A percentile compares a stretch with the other conserved stretches of the same genome.
Conservation (phyloP, 371 early-diverging fungal species). For the Lichtheimia hyalospora region DNA sequence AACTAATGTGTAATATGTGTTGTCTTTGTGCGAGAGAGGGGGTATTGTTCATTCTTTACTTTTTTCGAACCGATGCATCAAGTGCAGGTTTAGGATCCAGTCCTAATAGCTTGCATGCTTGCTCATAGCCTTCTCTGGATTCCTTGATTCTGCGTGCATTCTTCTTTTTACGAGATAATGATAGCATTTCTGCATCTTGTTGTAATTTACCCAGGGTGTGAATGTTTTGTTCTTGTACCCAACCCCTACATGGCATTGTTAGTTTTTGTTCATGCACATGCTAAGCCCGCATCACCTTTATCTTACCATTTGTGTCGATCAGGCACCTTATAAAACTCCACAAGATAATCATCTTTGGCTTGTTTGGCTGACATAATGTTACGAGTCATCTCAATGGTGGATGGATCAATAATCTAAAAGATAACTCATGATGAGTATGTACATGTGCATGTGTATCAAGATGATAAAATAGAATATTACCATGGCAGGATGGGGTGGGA, state of each 20-base stretch:
- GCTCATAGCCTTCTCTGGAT: conserved; percentile 30
- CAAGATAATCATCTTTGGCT: conserved; percentile 15
- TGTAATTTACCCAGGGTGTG: conserved; percentile 30
- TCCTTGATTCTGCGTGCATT: conserved; percentile 27
- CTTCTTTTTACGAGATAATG: conserved; percentile 27
- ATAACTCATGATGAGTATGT: neutral
- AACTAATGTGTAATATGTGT: neutral
- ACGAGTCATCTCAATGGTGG: conserved; percentile 18
- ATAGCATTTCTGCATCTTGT: conserved; percentile 31
- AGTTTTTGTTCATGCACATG: neutral
- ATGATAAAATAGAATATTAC: conserved; percentile 17
- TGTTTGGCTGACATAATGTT: conserved; percentile 17
- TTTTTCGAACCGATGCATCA: neutral
- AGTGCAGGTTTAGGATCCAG: conserved; percentile 15
- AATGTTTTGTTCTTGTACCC: conserved; percentile 30
- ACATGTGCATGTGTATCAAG: neutral
- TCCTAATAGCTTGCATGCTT: conserved; percentile 28
- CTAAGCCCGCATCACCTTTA: neutral
- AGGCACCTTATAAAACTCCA: conserved; percentile 31
- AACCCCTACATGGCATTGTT: conserved; percentile 29
- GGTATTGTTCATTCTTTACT: neutral
- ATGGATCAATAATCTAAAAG: conserved; percentile 30
- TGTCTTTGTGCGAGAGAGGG: neutral
- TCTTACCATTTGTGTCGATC: conserved; percentile 40
- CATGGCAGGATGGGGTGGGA: conserved; percentile 45